Percentiles rank a stretch among this genome's conserved stretches.
These are phyloP conservation scores for Coffea eugenioides DNA, from an alignment of 257 asterid genomes.

Conservation along the genomic window DNA sequence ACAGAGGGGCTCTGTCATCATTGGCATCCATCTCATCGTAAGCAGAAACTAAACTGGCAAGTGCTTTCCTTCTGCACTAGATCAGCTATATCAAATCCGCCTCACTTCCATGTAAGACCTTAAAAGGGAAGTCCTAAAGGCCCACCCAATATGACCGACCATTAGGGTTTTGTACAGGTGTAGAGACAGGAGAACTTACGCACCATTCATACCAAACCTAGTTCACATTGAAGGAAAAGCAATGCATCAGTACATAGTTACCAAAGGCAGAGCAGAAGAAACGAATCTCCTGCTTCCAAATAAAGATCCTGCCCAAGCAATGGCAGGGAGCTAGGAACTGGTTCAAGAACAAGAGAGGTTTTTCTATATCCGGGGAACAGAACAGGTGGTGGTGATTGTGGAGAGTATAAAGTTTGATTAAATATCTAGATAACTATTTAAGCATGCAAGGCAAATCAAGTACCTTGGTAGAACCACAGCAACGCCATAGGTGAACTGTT, in stretches of 20 bases:
- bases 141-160: constrained; percentile 99
- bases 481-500: constrained; percentile 90
- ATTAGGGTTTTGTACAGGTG: constrained; percentile 80
- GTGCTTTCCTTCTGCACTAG: neutral
- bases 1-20: neutral
- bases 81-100: no score
- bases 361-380: no score
- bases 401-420: no score
- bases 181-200: constrained; percentile 64
- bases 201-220: constrained; percentile 99
- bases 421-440: no score
- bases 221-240: neutral
- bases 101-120: no score
- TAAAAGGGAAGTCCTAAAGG: constrained; percentile 22
- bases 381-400: no score
- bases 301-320: neutral
- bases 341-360: neutral
- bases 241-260: neutral
- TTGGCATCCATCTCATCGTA: neutral
- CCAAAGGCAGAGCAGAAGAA: neutral
- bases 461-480: constrained; percentile 93
- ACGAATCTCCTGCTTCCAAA: neutral
- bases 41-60: no score
- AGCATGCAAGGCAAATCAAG: neutral
- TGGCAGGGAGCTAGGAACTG: neutral